A percentile compares a stretch with the other conserved stretches of the same genome.
Evolutionary conservation across 768 basidiomycete genomes (phyloP).

Genomic region (Lentinula raphanica): DNA sequence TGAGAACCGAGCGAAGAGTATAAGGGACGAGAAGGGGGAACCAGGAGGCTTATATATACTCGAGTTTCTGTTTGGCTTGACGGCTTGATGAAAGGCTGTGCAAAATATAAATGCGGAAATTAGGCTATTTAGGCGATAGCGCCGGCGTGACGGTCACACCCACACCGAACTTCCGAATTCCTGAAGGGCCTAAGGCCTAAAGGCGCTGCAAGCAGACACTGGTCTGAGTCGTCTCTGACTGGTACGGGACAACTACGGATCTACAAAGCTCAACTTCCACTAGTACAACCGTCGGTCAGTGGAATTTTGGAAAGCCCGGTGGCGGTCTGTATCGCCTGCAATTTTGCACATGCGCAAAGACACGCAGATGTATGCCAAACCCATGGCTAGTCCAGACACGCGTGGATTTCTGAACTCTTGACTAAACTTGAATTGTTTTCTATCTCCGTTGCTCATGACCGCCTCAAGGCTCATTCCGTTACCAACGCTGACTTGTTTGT

Average conservation of each 20-base stretch:
- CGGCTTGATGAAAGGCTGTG: neutral
- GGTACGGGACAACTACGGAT: neutral
- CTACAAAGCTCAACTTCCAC: neutral
- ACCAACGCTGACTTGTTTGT: neutral
- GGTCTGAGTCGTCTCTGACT: neutral
- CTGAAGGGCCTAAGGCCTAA: no score
- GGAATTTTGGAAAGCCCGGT: neutral
- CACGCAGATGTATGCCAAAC: neutral
- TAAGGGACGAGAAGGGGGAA: neutral
- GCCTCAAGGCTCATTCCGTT: neutral
- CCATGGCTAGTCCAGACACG: neutral
- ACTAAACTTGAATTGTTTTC: neutral
- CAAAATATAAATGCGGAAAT: neutral
- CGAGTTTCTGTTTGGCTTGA: neutral
- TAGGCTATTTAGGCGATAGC: constrained; percentile 1
- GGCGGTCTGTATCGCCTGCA: neutral
- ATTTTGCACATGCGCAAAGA: neutral
- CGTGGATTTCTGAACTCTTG: neutral
- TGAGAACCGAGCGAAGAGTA: neutral
- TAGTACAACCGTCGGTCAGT: neutral
- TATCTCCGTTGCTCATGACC: neutral
- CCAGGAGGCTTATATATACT: neutral
- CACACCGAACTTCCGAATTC: neutral
- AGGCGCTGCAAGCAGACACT: neutral
- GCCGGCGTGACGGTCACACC: neutral